A percentile compares a stretch with the other conserved stretches of the same genome.
These are phyloP conservation scores for Colletotrichum sp. DNA, from an alignment of 2,329 filamentous ascomycete genomes.

Conservation along the genomic window DNA sequence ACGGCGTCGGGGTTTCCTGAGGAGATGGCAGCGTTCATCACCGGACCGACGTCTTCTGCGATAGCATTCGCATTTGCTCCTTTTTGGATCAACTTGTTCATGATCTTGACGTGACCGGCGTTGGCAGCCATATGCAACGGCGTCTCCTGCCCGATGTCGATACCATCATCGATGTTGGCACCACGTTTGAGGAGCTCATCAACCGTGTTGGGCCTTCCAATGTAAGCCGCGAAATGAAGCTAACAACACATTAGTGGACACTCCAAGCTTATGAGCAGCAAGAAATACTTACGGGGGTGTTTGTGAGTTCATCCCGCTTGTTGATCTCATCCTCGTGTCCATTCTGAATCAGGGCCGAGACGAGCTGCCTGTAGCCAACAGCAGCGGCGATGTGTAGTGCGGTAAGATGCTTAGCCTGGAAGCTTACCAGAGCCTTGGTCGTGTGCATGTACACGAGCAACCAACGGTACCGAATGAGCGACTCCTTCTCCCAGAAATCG, in stretches of 20 bases:
- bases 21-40: constrained; percentile 45
- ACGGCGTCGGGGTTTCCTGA: constrained; percentile 46
- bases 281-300: constrained; percentile 37
- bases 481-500: constrained; percentile 43
- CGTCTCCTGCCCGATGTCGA: constrained; percentile 35
- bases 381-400: constrained; percentile 43
- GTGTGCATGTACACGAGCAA: constrained; percentile 37
- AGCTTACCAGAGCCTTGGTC: constrained; percentile 34
- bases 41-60: constrained; percentile 30
- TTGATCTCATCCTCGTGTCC: constrained; percentile 39
- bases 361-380: constrained; percentile 42
- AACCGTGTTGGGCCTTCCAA: constrained; percentile 38
- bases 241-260: not conserved
- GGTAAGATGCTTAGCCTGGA: constrained; percentile 32
- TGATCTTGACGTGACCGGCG: constrained; percentile 42
- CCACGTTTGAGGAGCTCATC: constrained; percentile 39
- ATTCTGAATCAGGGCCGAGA: constrained; percentile 41
- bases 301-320: constrained; percentile 31
- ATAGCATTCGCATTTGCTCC: constrained; percentile 41
- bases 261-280: too few species aligned
- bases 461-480: constrained; percentile 41
- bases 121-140: constrained; percentile 44
- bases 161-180: constrained; percentile 37
- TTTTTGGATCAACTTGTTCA: constrained; percentile 41
- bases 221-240: constrained; percentile 35